Evolutionary conservation across 352 stramenopile species (phyloP), one percentile per base, ranked within the genome.

Genomic region (Globisporangium perplexum): DNA sequence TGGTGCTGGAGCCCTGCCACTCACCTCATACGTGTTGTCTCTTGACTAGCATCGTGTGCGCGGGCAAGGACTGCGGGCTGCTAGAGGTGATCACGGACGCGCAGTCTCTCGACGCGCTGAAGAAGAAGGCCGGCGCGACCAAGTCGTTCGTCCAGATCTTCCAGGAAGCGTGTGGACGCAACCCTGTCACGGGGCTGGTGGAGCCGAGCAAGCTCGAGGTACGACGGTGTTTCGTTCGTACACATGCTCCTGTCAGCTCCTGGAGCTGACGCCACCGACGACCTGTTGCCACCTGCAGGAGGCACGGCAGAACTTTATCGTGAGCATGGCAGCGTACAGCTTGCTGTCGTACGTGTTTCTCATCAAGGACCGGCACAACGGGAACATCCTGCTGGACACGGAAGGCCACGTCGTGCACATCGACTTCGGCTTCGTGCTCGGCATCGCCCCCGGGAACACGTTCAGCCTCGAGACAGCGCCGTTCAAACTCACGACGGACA

Each of bases 381-480:
- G 96, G 22, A 98, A 99, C 70, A 97, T 99, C 44, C 96, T 99
- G 76, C 83, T 99, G 30, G 90, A 98, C 63, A 95, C 72, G 5
- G 77, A 94, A 59, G 96, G 97, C 3, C 92, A 97, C 64, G 67
- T 99, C 20, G 86, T 99, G 48, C 95, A 98, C 74, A 99, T 99
- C 68, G 97, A 99, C 69, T 99, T 99, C 86, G 97, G 97, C 20
- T 99, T 99, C 66, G 89, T 98, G 30, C 86, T 99, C 55, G 96
- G 95, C 35, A 98, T 97, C 68, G 96, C 91, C n/a, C 96, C 96
- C 20, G 96, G 96, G 35, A 96, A 97, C 53, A 96, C 96, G 47
- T 98, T 98, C 59, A 97, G 78, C 44, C 82, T 99, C 38, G 97
- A 99, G 71, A 96, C 88, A 12, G 95, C 96, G 35, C 96, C 97